These are phyloP conservation scores for Zygosaccharomyces bailii DNA, from an alignment of 805 yeast genomes.

Conservation along the genomic window DNA sequence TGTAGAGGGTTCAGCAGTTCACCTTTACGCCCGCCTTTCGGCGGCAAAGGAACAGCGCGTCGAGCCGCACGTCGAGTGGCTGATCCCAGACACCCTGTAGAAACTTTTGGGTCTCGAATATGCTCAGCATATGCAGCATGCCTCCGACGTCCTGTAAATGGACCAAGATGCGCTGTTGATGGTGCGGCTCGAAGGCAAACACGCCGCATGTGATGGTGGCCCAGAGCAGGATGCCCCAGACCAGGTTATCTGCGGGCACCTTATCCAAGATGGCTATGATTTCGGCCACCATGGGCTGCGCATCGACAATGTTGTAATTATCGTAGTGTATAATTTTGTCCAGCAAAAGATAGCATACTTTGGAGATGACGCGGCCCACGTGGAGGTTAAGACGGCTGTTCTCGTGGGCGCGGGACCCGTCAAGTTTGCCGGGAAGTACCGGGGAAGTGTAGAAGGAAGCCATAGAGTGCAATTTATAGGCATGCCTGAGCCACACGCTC, in stretches of 20 bases:
- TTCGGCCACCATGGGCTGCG: conserved; percentile 15
- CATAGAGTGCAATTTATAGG: conserved; percentile 13
- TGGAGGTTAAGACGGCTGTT: conserved; percentile 14
- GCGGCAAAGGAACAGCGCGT: conserved; percentile 11
- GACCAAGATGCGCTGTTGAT: conserved; percentile 9
- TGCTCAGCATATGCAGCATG: conserved; percentile 12
- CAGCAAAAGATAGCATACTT: conserved; percentile 15
- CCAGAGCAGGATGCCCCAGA: conserved; percentile 21
- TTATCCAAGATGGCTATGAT: conserved; percentile 11
- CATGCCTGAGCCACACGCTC: conserved; percentile 15
- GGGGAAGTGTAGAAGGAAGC: conserved; percentile 17
- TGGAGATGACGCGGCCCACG: conserved; percentile 17
- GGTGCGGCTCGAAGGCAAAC: conserved; percentile 11
- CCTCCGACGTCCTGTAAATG: conserved; percentile 14
- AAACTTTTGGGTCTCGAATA: conserved; percentile 11
- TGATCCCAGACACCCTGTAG: conserved; percentile 14
- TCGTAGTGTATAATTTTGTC: conserved; percentile 14
- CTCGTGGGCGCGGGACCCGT: conserved; percentile 4
- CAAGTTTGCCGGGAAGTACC: conserved; percentile 6
- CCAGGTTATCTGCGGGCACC: conserved; percentile 14
- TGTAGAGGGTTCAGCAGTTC: conserved; percentile 11
- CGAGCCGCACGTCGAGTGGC: conserved; percentile 9
- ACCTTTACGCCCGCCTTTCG: conserved; percentile 9
- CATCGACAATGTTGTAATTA: conserved; percentile 8
- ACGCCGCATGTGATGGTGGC: conserved; percentile 15